Conservation (phyloP, 768 basidiomycete genomes). For the Calvatia gigantea region DNA sequence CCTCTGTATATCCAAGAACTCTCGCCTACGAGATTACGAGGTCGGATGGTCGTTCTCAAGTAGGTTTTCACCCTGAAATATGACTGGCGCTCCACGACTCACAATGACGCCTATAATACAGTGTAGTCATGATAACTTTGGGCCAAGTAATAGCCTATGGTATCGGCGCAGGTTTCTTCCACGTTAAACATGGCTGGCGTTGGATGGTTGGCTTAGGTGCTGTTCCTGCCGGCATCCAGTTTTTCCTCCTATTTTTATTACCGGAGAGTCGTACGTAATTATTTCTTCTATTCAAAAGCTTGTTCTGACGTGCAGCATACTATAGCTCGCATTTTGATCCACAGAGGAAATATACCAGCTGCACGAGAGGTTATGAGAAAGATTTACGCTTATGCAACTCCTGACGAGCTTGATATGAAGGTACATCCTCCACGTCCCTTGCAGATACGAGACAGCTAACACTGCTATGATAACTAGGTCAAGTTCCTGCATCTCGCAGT, state of each 20-base stretch:
- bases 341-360: constrained; percentile 42
- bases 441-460: background rate
- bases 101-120: constrained; percentile 8
- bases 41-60: constrained; percentile 79
- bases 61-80: constrained; percentile 2
- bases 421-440: constrained; percentile 22
- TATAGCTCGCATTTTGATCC: constrained; percentile 58
- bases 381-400: constrained; percentile 66
- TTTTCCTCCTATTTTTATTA: constrained; percentile 55
- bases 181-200: constrained; percentile 64
- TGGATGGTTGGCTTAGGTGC: constrained; percentile 83
- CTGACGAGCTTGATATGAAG: constrained; percentile 65
- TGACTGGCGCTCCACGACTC: background rate
- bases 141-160: constrained; percentile 81
- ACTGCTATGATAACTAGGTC: constrained; percentile 31
- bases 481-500: constrained; percentile 59
- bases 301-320: background rate
- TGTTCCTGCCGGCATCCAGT: constrained; percentile 64
- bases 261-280: constrained; percentile 73
- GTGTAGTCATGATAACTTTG: constrained; percentile 75
- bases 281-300: background rate
- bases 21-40: constrained; percentile 68
- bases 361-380: constrained; percentile 57
- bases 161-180: constrained; percentile 64
- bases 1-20: constrained; percentile 85